These are phyloP conservation scores for Tagetes patula DNA, from an alignment of 129 eudicot genomes.

Conservation along the genomic window DNA sequence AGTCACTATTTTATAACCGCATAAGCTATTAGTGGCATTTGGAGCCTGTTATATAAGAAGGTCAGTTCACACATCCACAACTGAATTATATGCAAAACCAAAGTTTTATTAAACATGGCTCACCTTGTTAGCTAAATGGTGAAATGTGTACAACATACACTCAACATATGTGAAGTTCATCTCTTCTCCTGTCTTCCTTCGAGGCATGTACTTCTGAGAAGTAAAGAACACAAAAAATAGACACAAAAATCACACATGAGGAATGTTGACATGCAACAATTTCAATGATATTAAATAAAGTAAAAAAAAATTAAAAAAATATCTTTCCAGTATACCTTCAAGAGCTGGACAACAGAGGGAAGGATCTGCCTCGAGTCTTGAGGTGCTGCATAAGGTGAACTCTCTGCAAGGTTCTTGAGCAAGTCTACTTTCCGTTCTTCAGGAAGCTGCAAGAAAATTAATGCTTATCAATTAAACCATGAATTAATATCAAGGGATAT, in stretches of 20 bases:
- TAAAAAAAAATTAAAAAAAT: not conserved
- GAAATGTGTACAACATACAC: conserved; percentile 81
- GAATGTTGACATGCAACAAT: not conserved
- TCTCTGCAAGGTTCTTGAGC: conserved; percentile 89
- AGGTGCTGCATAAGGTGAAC: conserved; percentile 81
- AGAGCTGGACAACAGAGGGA: conserved; percentile 70
- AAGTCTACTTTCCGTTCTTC: conserved; percentile 81
- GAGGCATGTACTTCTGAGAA: conserved; percentile 85
- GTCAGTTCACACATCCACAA: conserved; percentile 7
- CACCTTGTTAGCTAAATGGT: conserved; percentile 89
- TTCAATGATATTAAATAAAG: not conserved
- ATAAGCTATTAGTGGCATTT: conserved; percentile 86
- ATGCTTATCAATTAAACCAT: conserved; percentile 5
- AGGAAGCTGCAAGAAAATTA: conserved; percentile 53
- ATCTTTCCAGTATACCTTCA: conserved; percentile 50
- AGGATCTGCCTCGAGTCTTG: conserved; percentile 88
- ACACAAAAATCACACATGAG: not conserved
- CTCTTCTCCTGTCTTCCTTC: conserved; percentile 82
- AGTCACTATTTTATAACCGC: conserved; percentile 92
- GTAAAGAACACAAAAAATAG: not conserved
- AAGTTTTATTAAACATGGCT: not conserved
- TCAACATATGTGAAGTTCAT: conserved; percentile 89
- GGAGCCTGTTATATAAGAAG: conserved; percentile 62
- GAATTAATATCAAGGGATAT: not conserved
- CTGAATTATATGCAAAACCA: not conserved